Percentiles rank a stretch among this genome's conserved stretches.
Conservation (phyloP, 1,139 yeast species). For the Saccharomyces uvarum region DNA sequence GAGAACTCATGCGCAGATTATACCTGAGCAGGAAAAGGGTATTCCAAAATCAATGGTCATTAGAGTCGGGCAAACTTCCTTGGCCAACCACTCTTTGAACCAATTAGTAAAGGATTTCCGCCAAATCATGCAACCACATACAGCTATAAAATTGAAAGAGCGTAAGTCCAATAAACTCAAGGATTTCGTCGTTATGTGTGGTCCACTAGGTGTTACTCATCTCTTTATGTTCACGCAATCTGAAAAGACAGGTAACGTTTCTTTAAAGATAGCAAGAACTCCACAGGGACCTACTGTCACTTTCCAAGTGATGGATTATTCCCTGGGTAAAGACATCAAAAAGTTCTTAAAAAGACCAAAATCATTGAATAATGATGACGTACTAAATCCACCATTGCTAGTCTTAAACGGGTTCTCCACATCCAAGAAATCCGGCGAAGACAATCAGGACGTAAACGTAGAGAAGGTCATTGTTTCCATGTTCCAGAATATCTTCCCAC, state of each 20-base stretch:
- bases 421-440: constrained; percentile 25
- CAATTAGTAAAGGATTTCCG: constrained; percentile 86
- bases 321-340: constrained; percentile 74
- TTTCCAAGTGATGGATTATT: constrained; percentile 68
- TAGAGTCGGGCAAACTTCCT: constrained; percentile 64
- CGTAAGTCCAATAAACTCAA: constrained; percentile 77
- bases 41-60: constrained; percentile 92
- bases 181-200: constrained; percentile 94
- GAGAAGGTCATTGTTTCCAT: constrained; percentile 82
- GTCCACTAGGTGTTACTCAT: constrained; percentile 90
- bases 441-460: constrained; percentile 35
- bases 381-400: constrained; percentile 73
- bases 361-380: constrained; percentile 60
- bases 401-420: constrained; percentile 79
- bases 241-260: constrained; percentile 67
- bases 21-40: constrained; percentile 56
- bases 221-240: constrained; percentile 80
- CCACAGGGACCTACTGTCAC: constrained; percentile 94
- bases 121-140: constrained; percentile 90
- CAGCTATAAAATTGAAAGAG: constrained; percentile 82
- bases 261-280: constrained; percentile 75
- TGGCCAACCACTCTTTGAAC: constrained; percentile 71
- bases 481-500: constrained; percentile 94
- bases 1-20: constrained; percentile 52
- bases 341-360: constrained; percentile 62